Base-by-base conservation (phyloP, 208 protist species). In the Baffinella frigidus region DNA sequence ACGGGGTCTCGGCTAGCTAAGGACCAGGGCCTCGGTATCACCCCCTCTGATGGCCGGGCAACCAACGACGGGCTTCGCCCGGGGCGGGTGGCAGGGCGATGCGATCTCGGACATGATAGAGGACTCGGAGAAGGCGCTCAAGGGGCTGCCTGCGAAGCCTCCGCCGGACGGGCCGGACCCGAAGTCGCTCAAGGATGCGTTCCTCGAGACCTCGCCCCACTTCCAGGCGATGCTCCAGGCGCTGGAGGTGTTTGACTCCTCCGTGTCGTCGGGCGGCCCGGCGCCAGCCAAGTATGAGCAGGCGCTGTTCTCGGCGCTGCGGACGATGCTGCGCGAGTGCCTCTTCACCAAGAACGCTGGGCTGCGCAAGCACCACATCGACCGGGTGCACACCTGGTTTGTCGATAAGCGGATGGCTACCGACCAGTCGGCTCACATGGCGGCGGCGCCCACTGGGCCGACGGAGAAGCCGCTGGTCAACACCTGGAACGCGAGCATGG, bases 291-390 rank as follows among this genome's bases (percentile, higher is more conserved):
- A 84, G 36, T 84, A 84, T 30, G 74, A 84, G 44, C 74, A 84
- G 48, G 74, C 74, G 44, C 48, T 84, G 0, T 84, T 64, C 38
- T 45, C 74, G 11, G 39, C 74, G 17, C 74, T 84, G 3, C 74
- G 74, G 33, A 84, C 74, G n/a, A 84, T 84, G 74, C 48, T 84
- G 9, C 17, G 74, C n/a, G 74, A 84, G 74, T 84, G 74, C 38
- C 39, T 84, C 0, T 84, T 84, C 74, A 84, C 74, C 0, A 84
- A 84, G 74, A 84, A 84, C 74, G 48, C 39, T 5, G 48, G 44
- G 0, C 44, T 84, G 4, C 17, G 74, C 3, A 50, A 62, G 39
- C 48, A 50, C n/a, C 74, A 84, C 38, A 84, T 84, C 74, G 74
- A 84, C 39, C 39, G 74, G 3, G 74, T 84, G 5, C 38, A 62